Conservation (phyloP, 441 rosid species). For the Aleurites moluccanus region DNA sequence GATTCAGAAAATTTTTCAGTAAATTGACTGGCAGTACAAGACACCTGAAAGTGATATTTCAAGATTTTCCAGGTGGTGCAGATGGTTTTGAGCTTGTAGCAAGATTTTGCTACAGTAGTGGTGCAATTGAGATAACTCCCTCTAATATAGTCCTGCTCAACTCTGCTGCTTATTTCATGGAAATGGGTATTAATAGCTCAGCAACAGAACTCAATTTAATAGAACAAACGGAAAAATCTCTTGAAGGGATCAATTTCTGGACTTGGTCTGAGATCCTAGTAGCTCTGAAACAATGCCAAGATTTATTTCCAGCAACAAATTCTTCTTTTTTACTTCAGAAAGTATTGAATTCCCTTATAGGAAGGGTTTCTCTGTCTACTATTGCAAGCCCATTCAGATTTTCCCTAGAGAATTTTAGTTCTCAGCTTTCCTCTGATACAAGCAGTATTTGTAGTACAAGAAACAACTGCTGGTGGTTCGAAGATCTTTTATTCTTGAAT, state of each 20-base stretch:
- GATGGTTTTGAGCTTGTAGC: conserved; percentile 56
- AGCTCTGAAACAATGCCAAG: conserved; percentile 49
- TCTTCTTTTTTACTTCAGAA: conserved; percentile 37
- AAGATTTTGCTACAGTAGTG: conserved; percentile 51
- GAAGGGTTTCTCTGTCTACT: conserved; percentile 34
- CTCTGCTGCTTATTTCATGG: conserved; percentile 48
- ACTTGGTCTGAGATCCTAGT: conserved; percentile 53
- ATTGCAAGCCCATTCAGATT: conserved; percentile 35
- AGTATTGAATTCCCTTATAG: conserved; percentile 33
- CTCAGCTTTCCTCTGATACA: conserved; percentile 35
- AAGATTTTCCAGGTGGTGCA: conserved; percentile 56
- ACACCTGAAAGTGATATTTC: conserved; percentile 45
- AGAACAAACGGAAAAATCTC: conserved; percentile 33
- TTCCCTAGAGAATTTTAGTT: conserved; percentile 36
- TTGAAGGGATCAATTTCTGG: conserved; percentile 48
- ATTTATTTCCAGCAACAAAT: conserved; percentile 26
- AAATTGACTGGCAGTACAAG: conserved; percentile 15
- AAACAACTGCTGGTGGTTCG: conserved; percentile 47
- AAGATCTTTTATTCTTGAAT: conserved; percentile 46
- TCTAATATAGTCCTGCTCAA: conserved; percentile 39
- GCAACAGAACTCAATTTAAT: conserved; percentile 19
- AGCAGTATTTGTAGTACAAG: conserved; percentile 34
- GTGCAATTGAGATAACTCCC: conserved; percentile 36
- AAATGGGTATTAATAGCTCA: conserved; percentile 33
- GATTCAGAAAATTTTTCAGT: conserved; percentile 37